Percentiles rank a stretch among this genome's conserved stretches.
These are phyloP conservation scores for Cytospora paraplurivora DNA, from an alignment of 2,329 filamentous ascomycete species.

Conservation along the genomic window DNA sequence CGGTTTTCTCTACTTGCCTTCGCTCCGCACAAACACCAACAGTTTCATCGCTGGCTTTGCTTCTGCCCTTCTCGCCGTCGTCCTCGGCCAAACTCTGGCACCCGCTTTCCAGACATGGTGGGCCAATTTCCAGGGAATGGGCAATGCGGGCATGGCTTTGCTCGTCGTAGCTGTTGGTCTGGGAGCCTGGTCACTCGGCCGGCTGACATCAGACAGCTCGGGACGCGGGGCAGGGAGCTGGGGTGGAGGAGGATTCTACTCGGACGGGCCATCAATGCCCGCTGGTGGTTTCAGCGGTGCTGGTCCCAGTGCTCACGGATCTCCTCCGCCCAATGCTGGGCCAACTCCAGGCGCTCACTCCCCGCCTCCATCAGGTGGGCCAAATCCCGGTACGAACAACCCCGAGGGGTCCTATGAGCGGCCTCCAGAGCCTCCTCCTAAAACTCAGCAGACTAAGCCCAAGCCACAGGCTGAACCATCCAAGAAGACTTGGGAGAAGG, in stretches of 20 bases:
- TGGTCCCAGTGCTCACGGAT: conserved; percentile 30
- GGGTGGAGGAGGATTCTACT: conserved; percentile 24
- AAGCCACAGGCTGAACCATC: conserved; percentile 38
- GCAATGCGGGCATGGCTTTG: conserved; percentile 71
- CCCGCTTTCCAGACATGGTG: conserved; percentile 77
- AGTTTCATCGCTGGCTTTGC: conserved; percentile 89
- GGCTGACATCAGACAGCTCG: conserved; percentile 56
- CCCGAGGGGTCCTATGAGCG: conserved; percentile 34
- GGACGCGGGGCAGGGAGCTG: conserved; percentile 28
- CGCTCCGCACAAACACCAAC: conserved; percentile 80
- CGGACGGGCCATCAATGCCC: conserved; percentile 29
- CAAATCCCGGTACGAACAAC: conserved; percentile 32
- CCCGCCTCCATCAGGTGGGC: conserved; percentile 28
- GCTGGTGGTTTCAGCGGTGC: conserved; percentile 27
- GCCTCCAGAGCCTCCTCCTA: conserved; percentile 26
- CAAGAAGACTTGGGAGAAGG: conserved; percentile 66
- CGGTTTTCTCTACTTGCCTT: conserved; percentile 93
- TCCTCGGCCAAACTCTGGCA: conserved; percentile 71
- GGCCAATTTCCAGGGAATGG: conserved; percentile 67
- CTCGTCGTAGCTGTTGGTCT: conserved; percentile 74
- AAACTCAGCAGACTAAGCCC: conserved; percentile 33
- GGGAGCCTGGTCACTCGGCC: conserved; percentile 75
- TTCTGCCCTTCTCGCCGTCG: conserved; percentile 71
- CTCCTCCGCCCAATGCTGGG: conserved; percentile 38
- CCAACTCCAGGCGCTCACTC: conserved; percentile 34